Percentiles rank a stretch among this genome's conserved stretches.
phyloP scores from a whole-genome alignment of 2,329 filamentous ascomycete species.

The Ophidiomyces ophidiicola region DNA sequence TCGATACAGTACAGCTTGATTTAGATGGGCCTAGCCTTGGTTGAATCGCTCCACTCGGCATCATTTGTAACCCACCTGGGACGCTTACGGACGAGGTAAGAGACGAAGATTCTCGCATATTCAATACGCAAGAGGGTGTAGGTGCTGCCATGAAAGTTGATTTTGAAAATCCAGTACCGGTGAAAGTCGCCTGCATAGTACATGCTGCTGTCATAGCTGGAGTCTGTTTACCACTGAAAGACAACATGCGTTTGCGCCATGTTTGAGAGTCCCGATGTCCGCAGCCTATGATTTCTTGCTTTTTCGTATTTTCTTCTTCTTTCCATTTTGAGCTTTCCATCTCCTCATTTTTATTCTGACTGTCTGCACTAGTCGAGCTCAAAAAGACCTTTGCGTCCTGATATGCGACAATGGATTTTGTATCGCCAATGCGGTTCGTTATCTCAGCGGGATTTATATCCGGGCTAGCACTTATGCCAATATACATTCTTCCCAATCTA shows the following conservation, averaged over 20 bases:
- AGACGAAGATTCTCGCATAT: no score
- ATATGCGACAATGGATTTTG: constrained; percentile 13
- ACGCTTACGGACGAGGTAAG: no score
- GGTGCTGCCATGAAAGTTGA: constrained; percentile 3
- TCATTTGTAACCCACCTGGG: no score
- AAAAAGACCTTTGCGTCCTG: constrained; percentile 10
- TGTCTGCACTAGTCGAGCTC: neutral
- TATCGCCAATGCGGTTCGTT: no score
- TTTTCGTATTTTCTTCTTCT: neutral
- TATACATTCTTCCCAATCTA: neutral
- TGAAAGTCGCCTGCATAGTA: neutral
- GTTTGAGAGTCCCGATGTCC: neutral
- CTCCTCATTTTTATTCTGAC: neutral
- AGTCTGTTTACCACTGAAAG: neutral
- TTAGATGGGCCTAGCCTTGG: no score
- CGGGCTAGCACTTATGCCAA: neutral
- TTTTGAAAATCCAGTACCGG: constrained; percentile 1
- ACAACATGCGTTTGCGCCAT: neutral
- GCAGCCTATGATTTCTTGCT: neutral
- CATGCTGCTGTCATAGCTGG: neutral
- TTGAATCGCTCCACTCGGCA: no score
- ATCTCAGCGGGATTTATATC: neutral
- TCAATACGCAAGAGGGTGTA: constrained; percentile 1
- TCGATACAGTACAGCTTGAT: neutral
- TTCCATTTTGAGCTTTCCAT: neutral